Evolutionary conservation across 306 rosid genomes (phyloP).

Genomic region (Comarum palustre): DNA sequence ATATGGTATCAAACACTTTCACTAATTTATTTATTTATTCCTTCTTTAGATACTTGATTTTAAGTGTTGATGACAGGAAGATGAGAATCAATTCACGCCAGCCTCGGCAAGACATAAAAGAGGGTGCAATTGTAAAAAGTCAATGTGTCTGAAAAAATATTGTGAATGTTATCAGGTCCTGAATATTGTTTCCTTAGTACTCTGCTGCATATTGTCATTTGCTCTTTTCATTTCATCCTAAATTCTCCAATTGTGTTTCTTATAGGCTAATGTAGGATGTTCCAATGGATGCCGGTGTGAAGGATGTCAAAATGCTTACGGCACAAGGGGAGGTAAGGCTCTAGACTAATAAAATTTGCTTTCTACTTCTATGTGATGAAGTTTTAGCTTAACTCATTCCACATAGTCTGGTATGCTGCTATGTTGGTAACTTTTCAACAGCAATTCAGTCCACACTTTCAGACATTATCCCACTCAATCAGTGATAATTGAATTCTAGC

Average conservation of each 20-base stretch:
- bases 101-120: slow-evolving; percentile 64
- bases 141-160: slow-evolving; percentile 68
- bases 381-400: neutral
- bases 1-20: slow-evolving; percentile 31
- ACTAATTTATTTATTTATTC: neutral
- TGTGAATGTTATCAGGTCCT: slow-evolving; percentile 82
- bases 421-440: neutral
- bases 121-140: slow-evolving; percentile 78
- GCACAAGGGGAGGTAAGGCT: slow-evolving; percentile 60
- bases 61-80: slow-evolving; percentile 39
- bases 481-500: neutral
- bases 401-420: neutral
- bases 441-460: neutral
- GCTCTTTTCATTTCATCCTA: slow-evolving; percentile 16
- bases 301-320: slow-evolving; percentile 58
- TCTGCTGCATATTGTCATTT: neutral
- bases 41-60: slow-evolving; percentile 16
- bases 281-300: slow-evolving; percentile 64
- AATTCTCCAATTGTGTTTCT: slow-evolving; percentile 13
- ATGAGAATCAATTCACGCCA: slow-evolving; percentile 41
- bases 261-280: slow-evolving; percentile 71
- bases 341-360: neutral
- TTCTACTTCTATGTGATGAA: neutral
- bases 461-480: neutral
- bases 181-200: neutral